Base-by-base conservation (phyloP, 148 eudicot species). In the Nyssa sinensis region DNA sequence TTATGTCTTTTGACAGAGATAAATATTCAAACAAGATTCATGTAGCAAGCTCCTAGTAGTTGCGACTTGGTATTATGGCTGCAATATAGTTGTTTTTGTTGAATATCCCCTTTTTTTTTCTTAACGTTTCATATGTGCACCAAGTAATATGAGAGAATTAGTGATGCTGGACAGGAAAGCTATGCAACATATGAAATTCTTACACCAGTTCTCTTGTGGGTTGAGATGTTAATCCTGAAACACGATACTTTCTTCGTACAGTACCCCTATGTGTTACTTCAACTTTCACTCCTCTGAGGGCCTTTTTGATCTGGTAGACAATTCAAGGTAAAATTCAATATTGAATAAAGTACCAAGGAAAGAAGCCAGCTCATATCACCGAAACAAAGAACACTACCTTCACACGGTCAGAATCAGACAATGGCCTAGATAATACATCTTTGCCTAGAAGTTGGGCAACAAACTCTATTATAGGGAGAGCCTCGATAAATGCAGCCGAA, bases 151-250 rank as follows among this genome's bases (percentile, higher is more conserved):
- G n/a, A n/a, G n/a, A n/a, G n/a, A n/a, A n/a, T n/a, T n/a, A n/a
- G n/a, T n/a, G n/a, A n/a, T n/a, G n/a, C n/a, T n/a, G n/a, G n/a
- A n/a, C n/a, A n/a, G n/a, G n/a, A n/a, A n/a, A n/a, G n/a, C n/a
- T n/a, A n/a, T n/a, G n/a, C n/a, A n/a, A n/a, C n/a, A n/a, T n/a
- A 51, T 7, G 14, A 27, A 28, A 59, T 75, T 60, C 89, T 81
- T 81, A 89, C 93, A 85, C 86, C 33, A 89, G 83, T 81, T 89
- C 93, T 62, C 91, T 78, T 66, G 93, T 89, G 51, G 91, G 93
- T 72, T 89, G 93, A 78, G 93, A 76, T 66, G 93, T 87, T 74
- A 89, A 60, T 66, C 93, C 93, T 23, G 89, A 84, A 68, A 89
- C 89, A 41, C 93, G 89, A 69, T 89, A 89, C 78, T 89, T 89